Conservation (phyloP, 768 basidiomycete genomes). For the Amanita pseudoporphyria region DNA sequence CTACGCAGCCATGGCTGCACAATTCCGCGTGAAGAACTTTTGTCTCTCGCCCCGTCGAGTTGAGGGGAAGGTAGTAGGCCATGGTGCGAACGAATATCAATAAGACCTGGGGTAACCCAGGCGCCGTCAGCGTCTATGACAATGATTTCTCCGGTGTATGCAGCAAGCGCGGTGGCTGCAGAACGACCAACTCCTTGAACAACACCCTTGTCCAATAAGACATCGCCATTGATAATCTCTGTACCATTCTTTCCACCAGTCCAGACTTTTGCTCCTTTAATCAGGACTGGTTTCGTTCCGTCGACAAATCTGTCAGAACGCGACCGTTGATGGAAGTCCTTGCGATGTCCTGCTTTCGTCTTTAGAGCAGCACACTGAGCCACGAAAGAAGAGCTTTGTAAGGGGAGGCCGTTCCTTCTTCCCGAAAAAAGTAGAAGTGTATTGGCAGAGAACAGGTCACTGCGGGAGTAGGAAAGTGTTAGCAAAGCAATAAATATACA, state of each 20-base stretch:
- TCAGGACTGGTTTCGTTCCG: slow-evolving; percentile 53
- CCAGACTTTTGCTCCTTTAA: slow-evolving; percentile 79
- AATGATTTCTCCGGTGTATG: slow-evolving; percentile 28
- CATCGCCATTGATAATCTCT: slow-evolving; percentile 51
- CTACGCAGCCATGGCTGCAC: slow-evolving; percentile 57
- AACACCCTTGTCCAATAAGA: slow-evolving; percentile 62
- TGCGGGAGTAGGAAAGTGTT: background rate
- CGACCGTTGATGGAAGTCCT: slow-evolving; percentile 36
- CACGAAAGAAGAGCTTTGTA: slow-evolving; percentile 22
- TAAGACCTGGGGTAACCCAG: slow-evolving; percentile 75
- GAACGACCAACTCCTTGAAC: slow-evolving; percentile 51
- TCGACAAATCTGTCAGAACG: slow-evolving; percentile 57
- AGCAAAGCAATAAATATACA: background rate
- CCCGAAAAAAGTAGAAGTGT: background rate
- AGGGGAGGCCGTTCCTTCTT: slow-evolving; percentile 8
- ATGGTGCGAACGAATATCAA: slow-evolving; percentile 63
- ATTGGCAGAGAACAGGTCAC: background rate
- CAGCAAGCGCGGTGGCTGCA: slow-evolving; percentile 15
- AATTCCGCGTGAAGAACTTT: slow-evolving; percentile 40
- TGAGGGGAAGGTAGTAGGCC: slow-evolving; percentile 43
- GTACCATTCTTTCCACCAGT: slow-evolving; percentile 65
- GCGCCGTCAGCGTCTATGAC: slow-evolving; percentile 55
- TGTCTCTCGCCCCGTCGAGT: slow-evolving; percentile 44
- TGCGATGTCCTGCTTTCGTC: slow-evolving; percentile 31
- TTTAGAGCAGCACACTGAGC: slow-evolving; percentile 34